Evolutionary conservation across 179 eudicot species (phyloP), one percentile per base, ranked within the genome.

Genomic region (Beta macrorhiza): DNA sequence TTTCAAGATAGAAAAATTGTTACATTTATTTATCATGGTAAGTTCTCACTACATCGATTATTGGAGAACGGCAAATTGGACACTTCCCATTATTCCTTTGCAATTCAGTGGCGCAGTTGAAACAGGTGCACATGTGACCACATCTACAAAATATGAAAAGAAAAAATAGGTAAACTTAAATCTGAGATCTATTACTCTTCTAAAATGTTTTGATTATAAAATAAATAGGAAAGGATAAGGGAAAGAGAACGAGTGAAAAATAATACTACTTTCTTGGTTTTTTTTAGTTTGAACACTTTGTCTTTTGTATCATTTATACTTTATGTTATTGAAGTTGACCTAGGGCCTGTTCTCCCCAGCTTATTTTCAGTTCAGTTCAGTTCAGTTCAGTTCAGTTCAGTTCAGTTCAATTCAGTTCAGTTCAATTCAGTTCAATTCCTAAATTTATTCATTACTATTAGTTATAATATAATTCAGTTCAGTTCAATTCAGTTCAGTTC

Each of bases 81-180:
- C 98, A 94, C 81, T 81, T 90, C 12, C 91, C 90, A 10, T 85
- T 88, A 56, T 90, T 84, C 88, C 90, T 77, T 76, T 84, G 93
- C 78, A 93, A 57, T 78, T 93, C 91, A 59, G 87, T 84, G 3
- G 93, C 97, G 73, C 98, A 94, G 16, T 86, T 75, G 83, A 86
- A 90, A 74, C 98, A 94, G n/a, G 96, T 90, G 87, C 98, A 94
- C 96, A 94, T 94, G 78, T 94, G 97, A 79, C 98, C 98, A 81
- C 98, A 94, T 86, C 98, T 94, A 89, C 63, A 59, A 32, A 79
- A 14, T 29, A 22, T 25, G 16, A 65, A 65, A 65, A 64, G 49
- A 11, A 5, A 67, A 15, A 67, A 37, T 6, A 5, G 52, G 52
- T 9, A 4, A 29, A 67, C 8, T 19, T 6, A 7, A 61, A 1